phyloP scores from a whole-genome alignment of 192 early-diverging fungal species.

The Borealophlyctis nickersoniae region DNA sequence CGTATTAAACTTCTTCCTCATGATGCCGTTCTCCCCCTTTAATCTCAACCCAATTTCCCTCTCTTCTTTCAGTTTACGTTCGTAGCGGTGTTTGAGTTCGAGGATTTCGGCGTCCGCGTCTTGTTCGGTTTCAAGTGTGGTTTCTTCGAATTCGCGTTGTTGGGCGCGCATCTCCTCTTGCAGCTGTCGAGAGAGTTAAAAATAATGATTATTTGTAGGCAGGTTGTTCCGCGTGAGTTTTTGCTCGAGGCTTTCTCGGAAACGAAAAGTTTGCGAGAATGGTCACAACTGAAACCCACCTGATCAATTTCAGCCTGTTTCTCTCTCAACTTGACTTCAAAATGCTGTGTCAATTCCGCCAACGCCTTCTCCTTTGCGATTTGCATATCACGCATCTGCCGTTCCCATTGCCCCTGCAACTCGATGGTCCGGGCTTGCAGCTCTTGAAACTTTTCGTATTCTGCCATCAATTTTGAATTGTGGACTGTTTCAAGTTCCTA shows the following conservation, averaged over 20 bases:
- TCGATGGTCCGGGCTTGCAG: slow-evolving; percentile 48
- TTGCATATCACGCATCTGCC: slow-evolving; percentile 55
- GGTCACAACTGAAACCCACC: slow-evolving; percentile 18
- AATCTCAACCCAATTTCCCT: slow-evolving; percentile 54
- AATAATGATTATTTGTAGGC: slow-evolving; percentile 1
- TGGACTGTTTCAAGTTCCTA: slow-evolving; percentile 52
- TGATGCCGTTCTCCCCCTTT: slow-evolving; percentile 67
- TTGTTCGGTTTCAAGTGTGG: slow-evolving; percentile 54
- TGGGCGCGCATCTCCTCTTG: slow-evolving; percentile 53
- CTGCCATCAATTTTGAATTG: slow-evolving; percentile 56
- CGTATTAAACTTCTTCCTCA: slow-evolving; percentile 65
- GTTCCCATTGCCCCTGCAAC: slow-evolving; percentile 53
- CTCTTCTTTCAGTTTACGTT: slow-evolving; percentile 56
- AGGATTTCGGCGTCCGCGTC: slow-evolving; percentile 61
- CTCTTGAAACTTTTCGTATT: slow-evolving; percentile 63
- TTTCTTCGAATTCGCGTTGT: slow-evolving; percentile 53
- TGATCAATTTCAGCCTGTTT: slow-evolving; percentile 60
- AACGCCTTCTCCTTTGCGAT: slow-evolving; percentile 46
- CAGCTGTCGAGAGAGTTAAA: slow-evolving; percentile 34
- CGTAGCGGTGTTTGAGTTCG: slow-evolving; percentile 54
- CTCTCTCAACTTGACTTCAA: slow-evolving; percentile 50
- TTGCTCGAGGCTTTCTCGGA: no score
- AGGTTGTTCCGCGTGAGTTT: neutral
- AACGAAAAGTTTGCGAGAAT: neutral
- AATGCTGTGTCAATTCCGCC: slow-evolving; percentile 49